Evolutionary conservation across 805 yeast species (phyloP).

Genomic region (Candida michaelii): DNA sequence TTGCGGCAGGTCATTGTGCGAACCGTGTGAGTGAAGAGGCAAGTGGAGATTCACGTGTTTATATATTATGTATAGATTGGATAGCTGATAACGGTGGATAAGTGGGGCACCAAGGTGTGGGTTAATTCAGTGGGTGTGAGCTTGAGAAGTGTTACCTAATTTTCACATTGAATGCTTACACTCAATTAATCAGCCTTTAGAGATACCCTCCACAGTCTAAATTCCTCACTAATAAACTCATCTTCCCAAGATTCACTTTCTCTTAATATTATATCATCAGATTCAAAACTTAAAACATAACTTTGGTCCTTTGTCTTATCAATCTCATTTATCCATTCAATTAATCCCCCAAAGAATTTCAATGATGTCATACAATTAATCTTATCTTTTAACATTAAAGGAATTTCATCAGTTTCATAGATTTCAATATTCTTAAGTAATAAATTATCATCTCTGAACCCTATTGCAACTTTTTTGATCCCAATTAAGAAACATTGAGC

Average conservation of each 20-base stretch:
- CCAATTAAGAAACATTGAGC: constrained; percentile 91
- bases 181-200: too few species aligned
- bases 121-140: too few species aligned
- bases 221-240: constrained; percentile 48
- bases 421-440: constrained; percentile 70
- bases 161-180: too few species aligned
- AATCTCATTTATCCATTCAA: constrained; percentile 66
- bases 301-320: constrained; percentile 48
- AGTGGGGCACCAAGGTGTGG: too few species aligned
- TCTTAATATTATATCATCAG: constrained; percentile 42
- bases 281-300: constrained; percentile 44
- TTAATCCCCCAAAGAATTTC: constrained; percentile 81
- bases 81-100: too few species aligned
- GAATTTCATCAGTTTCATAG: constrained; percentile 75
- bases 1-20: neutral
- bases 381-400: constrained; percentile 58
- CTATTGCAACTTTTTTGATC: constrained; percentile 75
- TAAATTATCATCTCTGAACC: constrained; percentile 76
- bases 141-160: too few species aligned
- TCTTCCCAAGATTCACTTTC: constrained; percentile 42
- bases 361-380: constrained; percentile 77
- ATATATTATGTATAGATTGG: too few species aligned
- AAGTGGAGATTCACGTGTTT: neutral
- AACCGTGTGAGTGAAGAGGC: neutral
- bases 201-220: constrained; percentile 32